Evolutionary conservation across 2,329 filamentous ascomycete species (phyloP).

Genomic region (Ilyonectria mors-panacis): DNA sequence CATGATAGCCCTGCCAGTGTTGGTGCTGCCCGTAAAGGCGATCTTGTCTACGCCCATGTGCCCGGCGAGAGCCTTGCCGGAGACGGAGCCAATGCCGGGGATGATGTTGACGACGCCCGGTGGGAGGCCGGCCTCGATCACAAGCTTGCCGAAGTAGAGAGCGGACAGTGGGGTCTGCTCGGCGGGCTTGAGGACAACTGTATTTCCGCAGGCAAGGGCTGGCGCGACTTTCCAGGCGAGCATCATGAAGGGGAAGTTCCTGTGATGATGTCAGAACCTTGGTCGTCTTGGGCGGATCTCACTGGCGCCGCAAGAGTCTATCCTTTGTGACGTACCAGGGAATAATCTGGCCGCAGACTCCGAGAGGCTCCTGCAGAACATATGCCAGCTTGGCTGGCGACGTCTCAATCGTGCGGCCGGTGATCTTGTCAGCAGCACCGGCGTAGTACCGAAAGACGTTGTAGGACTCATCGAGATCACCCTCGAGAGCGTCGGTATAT

Average conservation of each 20-base stretch:
- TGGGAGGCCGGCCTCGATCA: constrained; percentile 78
- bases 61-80: constrained; percentile 73
- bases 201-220: constrained; percentile 69
- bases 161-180: constrained; percentile 72
- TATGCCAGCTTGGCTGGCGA: constrained; percentile 75
- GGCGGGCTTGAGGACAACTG: constrained; percentile 69
- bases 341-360: constrained; percentile 76
- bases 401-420: constrained; percentile 76
- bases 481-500: constrained; percentile 1
- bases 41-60: constrained; percentile 77
- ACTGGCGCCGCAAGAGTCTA: neutral
- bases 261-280: neutral
- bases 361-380: constrained; percentile 75
- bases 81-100: constrained; percentile 74
- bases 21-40: constrained; percentile 78
- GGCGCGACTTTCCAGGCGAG: constrained; percentile 79
- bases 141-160: constrained; percentile 71
- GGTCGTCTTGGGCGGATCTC: neutral
- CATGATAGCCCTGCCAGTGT: constrained; percentile 77
- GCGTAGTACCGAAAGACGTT: constrained; percentile 71
- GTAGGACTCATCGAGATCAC: constrained; percentile 3
- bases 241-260: constrained; percentile 49
- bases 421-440: constrained; percentile 79
- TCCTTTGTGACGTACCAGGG: constrained; percentile 56
- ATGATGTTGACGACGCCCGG: constrained; percentile 79